Percentiles rank a stretch among this genome's conserved stretches.
Evolutionary conservation across 495 filamentous ascomycete species (phyloP).

Genomic region (Tuber magnatum): DNA sequence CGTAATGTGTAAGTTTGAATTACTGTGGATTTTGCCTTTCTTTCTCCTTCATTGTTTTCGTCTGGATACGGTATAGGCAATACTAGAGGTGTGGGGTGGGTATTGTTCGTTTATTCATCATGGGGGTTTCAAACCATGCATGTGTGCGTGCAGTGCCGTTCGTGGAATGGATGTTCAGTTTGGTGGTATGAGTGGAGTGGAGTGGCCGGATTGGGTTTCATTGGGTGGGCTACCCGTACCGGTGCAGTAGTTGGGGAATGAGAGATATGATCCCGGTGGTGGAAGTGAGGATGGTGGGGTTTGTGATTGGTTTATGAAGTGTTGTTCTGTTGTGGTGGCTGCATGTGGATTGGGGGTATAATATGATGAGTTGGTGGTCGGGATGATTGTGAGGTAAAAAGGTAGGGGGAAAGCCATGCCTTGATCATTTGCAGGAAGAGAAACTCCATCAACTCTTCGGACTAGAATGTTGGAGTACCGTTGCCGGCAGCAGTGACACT

Average conservation of each 20-base stretch:
- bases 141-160: neutral
- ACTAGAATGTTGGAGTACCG: neutral
- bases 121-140: neutral
- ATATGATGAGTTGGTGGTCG: neutral
- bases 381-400: neutral
- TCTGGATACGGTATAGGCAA: neutral
- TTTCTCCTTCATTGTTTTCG: neutral
- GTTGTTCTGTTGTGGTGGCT: neutral
- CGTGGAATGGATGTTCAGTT: neutral
- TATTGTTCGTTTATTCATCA: neutral
- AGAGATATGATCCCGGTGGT: neutral
- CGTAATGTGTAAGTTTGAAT: neutral
- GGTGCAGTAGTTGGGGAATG: neutral
- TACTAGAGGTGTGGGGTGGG: neutral
- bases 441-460: neutral
- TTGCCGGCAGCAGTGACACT: no score
- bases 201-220: neutral
- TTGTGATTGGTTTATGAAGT: neutral
- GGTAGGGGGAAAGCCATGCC: neutral
- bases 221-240: neutral
- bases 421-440: neutral
- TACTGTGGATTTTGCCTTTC: neutral
- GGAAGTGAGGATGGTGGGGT: neutral
- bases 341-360: neutral
- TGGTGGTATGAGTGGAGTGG: neutral